Evolutionary conservation across 2,329 filamentous ascomycete genomes (phyloP).

Genomic region (Aaosphaeria arxii): DNA sequence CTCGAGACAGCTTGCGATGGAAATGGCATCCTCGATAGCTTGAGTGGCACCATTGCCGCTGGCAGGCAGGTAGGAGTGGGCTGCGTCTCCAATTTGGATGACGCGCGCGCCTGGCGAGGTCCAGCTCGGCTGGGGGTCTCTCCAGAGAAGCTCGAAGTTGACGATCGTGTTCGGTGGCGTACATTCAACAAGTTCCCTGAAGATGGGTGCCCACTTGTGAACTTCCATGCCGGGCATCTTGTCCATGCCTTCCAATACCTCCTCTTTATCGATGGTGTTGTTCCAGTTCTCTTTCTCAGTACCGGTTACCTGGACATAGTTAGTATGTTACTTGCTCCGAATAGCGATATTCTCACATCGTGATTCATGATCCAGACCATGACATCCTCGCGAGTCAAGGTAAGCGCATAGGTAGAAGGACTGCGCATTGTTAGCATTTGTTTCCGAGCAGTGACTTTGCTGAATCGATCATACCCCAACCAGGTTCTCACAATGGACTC

Average conservation of each 20-base stretch:
- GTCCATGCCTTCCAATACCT: constrained; percentile 46
- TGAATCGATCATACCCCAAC: constrained; percentile 31
- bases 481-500: constrained; percentile 47
- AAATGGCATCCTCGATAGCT: constrained; percentile 48
- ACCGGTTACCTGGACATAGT: constrained; percentile 36
- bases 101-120: constrained; percentile 42
- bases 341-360: constrained; percentile 29
- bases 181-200: constrained; percentile 43
- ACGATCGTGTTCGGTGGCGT: constrained; percentile 48
- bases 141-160: constrained; percentile 49
- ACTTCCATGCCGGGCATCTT: constrained; percentile 41
- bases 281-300: constrained; percentile 46
- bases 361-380: constrained; percentile 53
- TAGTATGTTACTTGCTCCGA: constrained; percentile 3
- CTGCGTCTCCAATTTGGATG: constrained; percentile 45
- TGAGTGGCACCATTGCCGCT: constrained; percentile 47
- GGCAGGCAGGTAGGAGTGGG: constrained; percentile 46
- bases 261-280: constrained; percentile 45
- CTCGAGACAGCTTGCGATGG: constrained; percentile 46
- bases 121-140: constrained; percentile 46
- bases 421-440: constrained; percentile 12
- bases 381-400: constrained; percentile 44
- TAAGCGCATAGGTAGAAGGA: constrained; percentile 44
- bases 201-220: constrained; percentile 44
- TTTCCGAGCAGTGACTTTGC: neutral